Base-by-base conservation (phyloP, 139 green algal genomes). In the Eudorina sp. region DNA sequence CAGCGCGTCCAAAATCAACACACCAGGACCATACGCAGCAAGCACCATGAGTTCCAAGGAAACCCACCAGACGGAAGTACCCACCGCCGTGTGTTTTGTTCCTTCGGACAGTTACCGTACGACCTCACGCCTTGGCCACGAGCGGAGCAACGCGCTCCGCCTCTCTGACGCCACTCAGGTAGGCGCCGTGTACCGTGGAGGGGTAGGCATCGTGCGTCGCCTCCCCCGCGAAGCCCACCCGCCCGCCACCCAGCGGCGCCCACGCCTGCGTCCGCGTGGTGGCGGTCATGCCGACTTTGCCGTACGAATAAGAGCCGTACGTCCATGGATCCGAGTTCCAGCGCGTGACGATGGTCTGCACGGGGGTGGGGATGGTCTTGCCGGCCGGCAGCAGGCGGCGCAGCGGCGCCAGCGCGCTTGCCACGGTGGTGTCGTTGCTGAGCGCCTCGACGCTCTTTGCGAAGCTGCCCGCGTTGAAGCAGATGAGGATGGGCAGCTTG, bases 381-480 rank as follows among this genome's bases (percentile, higher is more conserved):
- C 48, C 51, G 31, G 51, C 48, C 7, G 75, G 75, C 48, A 83
- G 34, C 51, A 83, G 75, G 29, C 18, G 48, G n/a, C 27, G 53
- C 18, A 84, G 76, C 18, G 76, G 51, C 9, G 53, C 53, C 31
- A 83, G 46, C 16, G 75, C 75, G n/a, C 75, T n/a, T 16, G 36
- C 4, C 9, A 72, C 77, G 23, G 18, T 46, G 6, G 38, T 53
- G 8, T 51, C 34, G 55, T 84, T 36, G 2, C 29, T 48, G 8
- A 84, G 27, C 19, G 53, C 25, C 77, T 72, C 77, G 19, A 72
- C 4, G 19, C 1, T 9, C 45, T 53, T 53, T 25, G 77, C 77
- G 34, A 68, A 38, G 53, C 0, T 18, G 55, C 53, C 77, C 31
- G 16, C 53, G 77, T 84, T 84, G 77, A 84, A 84, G 77, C 77